Evolutionary conservation across 2,329 filamentous ascomycete species (phyloP), one percentile per base, ranked within the genome.

Genomic region (Botrytis galanthina): DNA sequence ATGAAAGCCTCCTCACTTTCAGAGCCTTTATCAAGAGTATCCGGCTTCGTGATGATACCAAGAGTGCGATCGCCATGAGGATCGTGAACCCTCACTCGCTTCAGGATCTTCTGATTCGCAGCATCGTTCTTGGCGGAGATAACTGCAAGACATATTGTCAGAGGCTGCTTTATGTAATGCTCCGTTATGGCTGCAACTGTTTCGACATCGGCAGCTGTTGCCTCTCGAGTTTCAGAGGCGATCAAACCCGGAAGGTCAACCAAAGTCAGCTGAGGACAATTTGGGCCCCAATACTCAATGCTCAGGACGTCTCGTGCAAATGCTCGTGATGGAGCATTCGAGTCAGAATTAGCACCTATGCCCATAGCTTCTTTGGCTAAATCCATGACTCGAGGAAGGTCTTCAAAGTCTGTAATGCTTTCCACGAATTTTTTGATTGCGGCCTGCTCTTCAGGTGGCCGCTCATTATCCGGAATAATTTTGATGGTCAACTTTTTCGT

Each of bases 401-500:
- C 74, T 48, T 72, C 69, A 54, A 82, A 78, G 26, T 78, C 71
- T 3, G 74, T 77, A 37, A 81, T 78, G 1, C 74, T 75, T 26
- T 77, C 59, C 3, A 73, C 67, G 39, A 80, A 81, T 3, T n/a
- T 20, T 22, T 83, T 80, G 73, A 89, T 80, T 9, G 80, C 82
- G 62, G 82, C 81, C 79, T 88, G 84, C 1, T 89, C 86, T 39
- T 82, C 81, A 73, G 83, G 82, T 5, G 83, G 81, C 3, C 86
- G 82, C 59, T 80, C 81, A 77, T 84, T 85, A 80, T 88, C 86
- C 9, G 88, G 87, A 26, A 87, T 88, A 77, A 89, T 87, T 70
- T 86, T 85, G 46, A 89, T 84, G 6, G 81, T 85, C 71, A 88
- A 80, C 6, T 88, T 86, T 74, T 90, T 63, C 0, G n/a, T 62